Evolutionary conservation across 2,329 filamentous ascomycete species (phyloP), one percentile per base, ranked within the genome.

Genomic region (Mollisia scopiformis): DNA sequence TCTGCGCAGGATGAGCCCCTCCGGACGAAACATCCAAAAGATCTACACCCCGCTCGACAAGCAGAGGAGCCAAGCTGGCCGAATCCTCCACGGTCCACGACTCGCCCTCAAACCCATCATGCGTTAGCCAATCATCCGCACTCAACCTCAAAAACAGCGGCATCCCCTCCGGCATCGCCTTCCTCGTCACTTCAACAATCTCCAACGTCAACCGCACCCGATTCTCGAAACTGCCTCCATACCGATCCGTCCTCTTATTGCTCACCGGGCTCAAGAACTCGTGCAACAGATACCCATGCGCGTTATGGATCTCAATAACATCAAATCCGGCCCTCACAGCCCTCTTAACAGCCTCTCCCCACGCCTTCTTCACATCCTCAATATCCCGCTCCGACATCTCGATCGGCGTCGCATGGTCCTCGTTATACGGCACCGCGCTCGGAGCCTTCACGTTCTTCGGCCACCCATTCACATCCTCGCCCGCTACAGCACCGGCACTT

Each of bases 261-360:
- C 81, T 80, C 0, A 83, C 82, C 0, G 91, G 90, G 0, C 85
- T 87, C 2, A 93, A 62, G 78, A 94, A 95, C 1, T 79, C 77
- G 68, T 88, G 85, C 0, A 94, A 77, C 0, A 95, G 82, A 71
- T 93, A 95, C 0, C 91, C 91, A 69, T 95, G 91, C 0, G 91
- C 92, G 67, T 83, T 84, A 77, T 95, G 92, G 54, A 96, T 85
- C 74, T 96, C 92, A 61, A 96, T 87, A 7, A 88, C 84, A 72
- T 96, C 92, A 23, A 72, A 65, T 0, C 92, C 92, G 1, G 87
- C 88, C 63, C 84, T 78, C 4, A 93, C 75, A 1, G 91, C 83
- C 37, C 88, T 78, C 66, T 80, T 78, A 0, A 84, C 81, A 0
- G 85, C 80, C 1, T 82, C 82, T 4, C 80, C 84, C 76, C 85